Evolutionary conservation across 2,329 filamentous ascomycete species (phyloP).

Genomic region (Seiridium unicorne): DNA sequence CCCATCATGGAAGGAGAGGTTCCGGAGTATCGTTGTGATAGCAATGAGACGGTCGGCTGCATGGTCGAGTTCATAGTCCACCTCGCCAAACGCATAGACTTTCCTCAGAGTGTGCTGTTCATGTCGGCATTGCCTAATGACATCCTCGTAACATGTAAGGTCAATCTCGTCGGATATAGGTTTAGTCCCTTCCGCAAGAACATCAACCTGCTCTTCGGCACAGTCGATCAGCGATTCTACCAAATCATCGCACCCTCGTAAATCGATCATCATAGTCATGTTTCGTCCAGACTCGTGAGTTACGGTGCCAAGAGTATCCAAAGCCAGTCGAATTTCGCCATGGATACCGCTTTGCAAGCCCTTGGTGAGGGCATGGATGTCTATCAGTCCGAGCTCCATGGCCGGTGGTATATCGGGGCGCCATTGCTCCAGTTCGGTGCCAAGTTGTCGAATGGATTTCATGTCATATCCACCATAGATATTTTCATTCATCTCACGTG

Average conservation of each 20-base stretch:
- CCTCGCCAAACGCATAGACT: slow-evolving; percentile 69
- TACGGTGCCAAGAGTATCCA: slow-evolving; percentile 78
- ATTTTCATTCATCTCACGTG: slow-evolving; percentile 44
- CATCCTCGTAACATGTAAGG: slow-evolving; percentile 82
- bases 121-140: slow-evolving; percentile 72
- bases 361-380: slow-evolving; percentile 85
- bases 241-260: slow-evolving; percentile 81
- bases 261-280: slow-evolving; percentile 62
- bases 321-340: slow-evolving; percentile 81
- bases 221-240: slow-evolving; percentile 87
- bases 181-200: slow-evolving; percentile 78
- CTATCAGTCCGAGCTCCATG: slow-evolving; percentile 80
- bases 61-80: slow-evolving; percentile 78
- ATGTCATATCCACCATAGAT: slow-evolving; percentile 73
- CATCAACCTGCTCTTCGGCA: slow-evolving; percentile 82
- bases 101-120: slow-evolving; percentile 74
- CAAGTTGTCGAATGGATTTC: slow-evolving; percentile 60
- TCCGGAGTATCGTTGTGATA: slow-evolving; percentile 88
- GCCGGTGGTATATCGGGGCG: slow-evolving; percentile 75
- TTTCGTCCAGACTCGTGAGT: slow-evolving; percentile 59
- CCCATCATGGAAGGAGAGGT: slow-evolving; percentile 76
- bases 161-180: slow-evolving; percentile 87
- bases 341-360: slow-evolving; percentile 88
- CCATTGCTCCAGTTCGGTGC: slow-evolving; percentile 63
- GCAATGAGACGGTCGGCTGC: slow-evolving; percentile 86